These are phyloP conservation scores for Metschnikowia sp. DNA, from an alignment of 805 yeast species.

Conservation along the genomic window DNA sequence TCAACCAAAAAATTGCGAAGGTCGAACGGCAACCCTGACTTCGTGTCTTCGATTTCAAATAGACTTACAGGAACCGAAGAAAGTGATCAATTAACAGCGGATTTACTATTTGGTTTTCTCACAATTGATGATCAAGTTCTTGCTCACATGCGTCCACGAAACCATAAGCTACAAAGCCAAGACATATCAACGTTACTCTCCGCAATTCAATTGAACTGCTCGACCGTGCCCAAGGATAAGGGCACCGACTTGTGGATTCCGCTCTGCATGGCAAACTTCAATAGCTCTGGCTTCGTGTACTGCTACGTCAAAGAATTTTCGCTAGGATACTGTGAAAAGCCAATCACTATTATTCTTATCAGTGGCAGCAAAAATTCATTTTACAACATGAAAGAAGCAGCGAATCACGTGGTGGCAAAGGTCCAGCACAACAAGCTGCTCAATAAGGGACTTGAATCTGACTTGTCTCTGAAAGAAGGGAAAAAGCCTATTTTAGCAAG, in stretches of 20 bases:
- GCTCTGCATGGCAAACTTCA: conserved; percentile 85
- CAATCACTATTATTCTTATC: conserved; percentile 44
- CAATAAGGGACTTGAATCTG: conserved; percentile 21
- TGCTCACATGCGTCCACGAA: conserved; percentile 69
- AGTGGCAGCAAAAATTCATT: conserved; percentile 78
- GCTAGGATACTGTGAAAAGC: conserved; percentile 17
- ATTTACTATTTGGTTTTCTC: conserved; percentile 72
- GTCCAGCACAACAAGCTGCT: conserved; percentile 23
- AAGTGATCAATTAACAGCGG: conserved; percentile 27
- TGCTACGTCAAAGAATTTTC: conserved; percentile 57
- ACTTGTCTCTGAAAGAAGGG: conserved; percentile 16
- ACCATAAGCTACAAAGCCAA: conserved; percentile 74
- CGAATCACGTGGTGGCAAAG: conserved; percentile 45
- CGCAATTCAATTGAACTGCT: conserved; percentile 48
- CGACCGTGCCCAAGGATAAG: conserved; percentile 36
- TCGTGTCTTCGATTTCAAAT: conserved; percentile 1
- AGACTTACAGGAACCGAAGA: conserved; percentile 3
- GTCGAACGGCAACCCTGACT: conserved; percentile 2
- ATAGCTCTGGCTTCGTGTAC: conserved; percentile 82
- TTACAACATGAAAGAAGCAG: conserved; percentile 64
- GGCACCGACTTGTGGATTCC: conserved; percentile 90
- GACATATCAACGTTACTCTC: conserved; percentile 76
- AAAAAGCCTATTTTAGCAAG: conserved; percentile 14
- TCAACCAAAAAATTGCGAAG: conserved; percentile 22
- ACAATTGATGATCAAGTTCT: conserved; percentile 61